Percentiles rank a stretch among this genome's conserved stretches.
These are phyloP conservation scores for Babesia ovis DNA, from an alignment of 169 alveolate genomes.

Conservation along the genomic window DNA sequence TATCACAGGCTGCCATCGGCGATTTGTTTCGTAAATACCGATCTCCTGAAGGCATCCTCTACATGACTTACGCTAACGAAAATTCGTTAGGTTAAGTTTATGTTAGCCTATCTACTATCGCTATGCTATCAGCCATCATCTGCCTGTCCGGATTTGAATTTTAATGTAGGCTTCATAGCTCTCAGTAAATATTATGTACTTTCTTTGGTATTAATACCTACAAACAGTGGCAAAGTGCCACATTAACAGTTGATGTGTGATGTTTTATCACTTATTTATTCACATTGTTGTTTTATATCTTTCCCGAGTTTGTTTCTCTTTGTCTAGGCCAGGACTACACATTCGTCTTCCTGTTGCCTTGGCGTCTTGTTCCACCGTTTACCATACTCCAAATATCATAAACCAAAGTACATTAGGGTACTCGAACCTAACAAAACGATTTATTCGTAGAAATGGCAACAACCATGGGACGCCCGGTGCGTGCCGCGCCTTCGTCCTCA, in stretches of 20 bases:
- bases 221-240: too few relatives aligned
- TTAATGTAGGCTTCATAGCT: neutral
- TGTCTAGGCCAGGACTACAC: slow-evolving; percentile 7
- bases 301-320: neutral
- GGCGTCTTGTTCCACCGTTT: neutral
- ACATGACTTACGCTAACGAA: slow-evolving; percentile 81
- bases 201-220: too few relatives aligned
- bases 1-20: slow-evolving; percentile 79
- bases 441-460: neutral
- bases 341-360: neutral
- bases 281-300: too few relatives aligned
- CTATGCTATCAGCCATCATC: neutral
- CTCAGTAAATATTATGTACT: too few relatives aligned
- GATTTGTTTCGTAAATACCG: slow-evolving; percentile 82
- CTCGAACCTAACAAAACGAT: too few relatives aligned
- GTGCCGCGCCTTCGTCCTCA: neutral
- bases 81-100: slow-evolving; percentile 55
- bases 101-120: neutral
- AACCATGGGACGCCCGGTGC: neutral
- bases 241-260: neutral
- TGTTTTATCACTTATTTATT: too few relatives aligned
- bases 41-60: slow-evolving; percentile 84
- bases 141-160: neutral
- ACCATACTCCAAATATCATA: neutral
- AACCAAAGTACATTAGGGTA: neutral